A percentile compares a stretch with the other conserved stretches of the same genome.
Evolutionary conservation across 2,329 filamentous ascomycete species (phyloP).

Genomic region (Pseudogymnoascus pannorum): DNA sequence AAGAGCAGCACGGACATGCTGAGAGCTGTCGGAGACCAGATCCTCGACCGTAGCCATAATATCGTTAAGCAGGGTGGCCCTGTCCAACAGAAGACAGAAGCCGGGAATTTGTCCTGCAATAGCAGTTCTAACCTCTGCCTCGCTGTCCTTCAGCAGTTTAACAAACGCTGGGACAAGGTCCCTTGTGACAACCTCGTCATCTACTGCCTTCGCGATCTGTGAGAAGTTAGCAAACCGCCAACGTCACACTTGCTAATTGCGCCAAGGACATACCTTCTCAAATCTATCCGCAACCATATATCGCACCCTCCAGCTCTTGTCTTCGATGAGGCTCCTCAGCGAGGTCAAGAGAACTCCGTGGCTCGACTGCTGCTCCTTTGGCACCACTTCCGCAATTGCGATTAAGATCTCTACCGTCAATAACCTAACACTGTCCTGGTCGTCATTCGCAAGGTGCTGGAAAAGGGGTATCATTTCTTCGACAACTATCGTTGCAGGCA

Average conservation of each 20-base stretch:
- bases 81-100: conserved; percentile 86
- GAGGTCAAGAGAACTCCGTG: conserved; percentile 89
- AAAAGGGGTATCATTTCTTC: conserved; percentile 99
- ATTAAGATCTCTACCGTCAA: conserved; percentile 95
- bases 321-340: conserved; percentile 87
- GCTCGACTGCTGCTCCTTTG: conserved; percentile 95
- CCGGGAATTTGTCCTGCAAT: conserved; percentile 97
- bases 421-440: conserved; percentile 94
- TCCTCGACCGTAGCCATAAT: conserved; percentile 97
- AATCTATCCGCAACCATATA: conserved; percentile 99
- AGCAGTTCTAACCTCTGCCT: conserved; percentile 93
- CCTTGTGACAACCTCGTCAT: conserved; percentile 89
- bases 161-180: conserved; percentile 96
- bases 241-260: not conserved
- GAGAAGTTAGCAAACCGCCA: conserved; percentile 16
- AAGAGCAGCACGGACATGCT: conserved; percentile 91
- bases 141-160: conserved; percentile 94
- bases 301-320: conserved; percentile 98
- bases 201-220: conserved; percentile 94
- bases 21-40: conserved; percentile 88
- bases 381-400: conserved; percentile 91
- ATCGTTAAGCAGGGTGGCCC: conserved; percentile 80
- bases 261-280: conserved; percentile 65
- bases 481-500: conserved; percentile 84
- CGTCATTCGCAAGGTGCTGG: conserved; percentile 90